Evolutionary conservation across 108 stramenopile species (phyloP).

Genomic region (Schizochytrium sp.): DNA sequence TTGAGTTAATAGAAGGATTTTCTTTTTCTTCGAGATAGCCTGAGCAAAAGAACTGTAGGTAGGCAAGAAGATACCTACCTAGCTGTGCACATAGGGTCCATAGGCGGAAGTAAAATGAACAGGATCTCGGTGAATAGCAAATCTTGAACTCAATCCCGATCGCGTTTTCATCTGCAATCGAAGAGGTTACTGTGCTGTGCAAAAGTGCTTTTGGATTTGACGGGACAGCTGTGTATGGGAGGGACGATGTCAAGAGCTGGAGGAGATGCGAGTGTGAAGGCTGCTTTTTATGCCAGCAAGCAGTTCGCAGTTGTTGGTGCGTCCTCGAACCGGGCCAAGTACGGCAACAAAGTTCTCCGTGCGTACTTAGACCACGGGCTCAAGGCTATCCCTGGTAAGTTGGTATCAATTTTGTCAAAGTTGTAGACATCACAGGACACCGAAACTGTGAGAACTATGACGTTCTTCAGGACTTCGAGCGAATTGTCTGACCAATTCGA

Average conservation of each 20-base stretch:
- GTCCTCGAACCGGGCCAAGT: slow-evolving; percentile 49
- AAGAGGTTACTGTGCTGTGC: background rate
- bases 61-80: too few relatives aligned
- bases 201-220: background rate
- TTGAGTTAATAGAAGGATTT: too few relatives aligned
- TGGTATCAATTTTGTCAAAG: background rate
- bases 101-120: too few relatives aligned
- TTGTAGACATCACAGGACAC: too few relatives aligned
- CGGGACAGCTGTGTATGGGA: background rate
- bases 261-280: background rate
- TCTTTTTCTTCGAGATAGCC: too few relatives aligned
- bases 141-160: too few relatives aligned
- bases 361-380: slow-evolving; percentile 20
- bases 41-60: too few relatives aligned
- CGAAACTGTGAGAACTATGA: too few relatives aligned
- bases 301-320: slow-evolving; percentile 48
- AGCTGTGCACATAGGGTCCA: too few relatives aligned
- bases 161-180: background rate
- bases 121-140: too few relatives aligned
- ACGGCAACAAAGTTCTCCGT: slow-evolving; percentile 28
- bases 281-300: slow-evolving; percentile 43
- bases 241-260: background rate
- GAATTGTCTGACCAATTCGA: too few relatives aligned
- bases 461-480: too few relatives aligned
- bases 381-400: slow-evolving; percentile 44